A percentile compares a stretch with the other conserved stretches of the same genome.
Conservation (phyloP, 805 yeast genomes). For the Jamesozyma rosinii region DNA sequence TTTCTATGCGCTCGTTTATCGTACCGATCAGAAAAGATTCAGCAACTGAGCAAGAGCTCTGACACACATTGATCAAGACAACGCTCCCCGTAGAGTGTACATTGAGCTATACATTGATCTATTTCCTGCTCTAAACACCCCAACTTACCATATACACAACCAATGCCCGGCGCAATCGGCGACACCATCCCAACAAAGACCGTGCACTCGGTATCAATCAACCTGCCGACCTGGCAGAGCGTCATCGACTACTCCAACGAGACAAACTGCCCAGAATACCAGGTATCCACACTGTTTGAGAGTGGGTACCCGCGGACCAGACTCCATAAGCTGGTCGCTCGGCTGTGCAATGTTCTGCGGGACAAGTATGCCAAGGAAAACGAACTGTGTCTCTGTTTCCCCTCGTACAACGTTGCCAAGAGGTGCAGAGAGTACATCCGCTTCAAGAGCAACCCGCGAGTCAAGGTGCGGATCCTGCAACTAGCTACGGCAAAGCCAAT, state of each 20-base stretch:
- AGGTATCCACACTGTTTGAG: conserved; percentile 80
- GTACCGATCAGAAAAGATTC: too few species aligned
- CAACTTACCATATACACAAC: too few species aligned
- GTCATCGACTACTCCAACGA: conserved; percentile 70
- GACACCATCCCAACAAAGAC: conserved; percentile 83
- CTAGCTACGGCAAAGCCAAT: conserved; percentile 62
- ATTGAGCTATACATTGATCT: too few species aligned
- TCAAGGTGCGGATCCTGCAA: conserved; percentile 54
- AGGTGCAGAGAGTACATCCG: conserved; percentile 75
- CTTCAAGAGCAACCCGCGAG: conserved; percentile 24
- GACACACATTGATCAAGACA: too few species aligned
- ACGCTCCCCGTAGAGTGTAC: too few species aligned
- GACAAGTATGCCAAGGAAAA: conserved; percentile 70
- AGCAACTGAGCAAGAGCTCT: too few species aligned
- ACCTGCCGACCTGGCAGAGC: conserved; percentile 91
- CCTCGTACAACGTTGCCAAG: conserved; percentile 70
- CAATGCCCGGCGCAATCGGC: conserved; percentile 42
- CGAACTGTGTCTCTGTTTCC: conserved; percentile 67
- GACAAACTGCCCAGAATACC: conserved; percentile 46
- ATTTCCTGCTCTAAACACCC: too few species aligned
- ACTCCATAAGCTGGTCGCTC: conserved; percentile 54
- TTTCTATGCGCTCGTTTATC: too few species aligned
- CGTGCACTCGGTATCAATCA: conserved; percentile 88
- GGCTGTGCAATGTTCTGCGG: conserved; percentile 45
- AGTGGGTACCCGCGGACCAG: conserved; percentile 45